Evolutionary conservation across 352 stramenopile species (phyloP).

Genomic region (Phytophthora litchii): DNA sequence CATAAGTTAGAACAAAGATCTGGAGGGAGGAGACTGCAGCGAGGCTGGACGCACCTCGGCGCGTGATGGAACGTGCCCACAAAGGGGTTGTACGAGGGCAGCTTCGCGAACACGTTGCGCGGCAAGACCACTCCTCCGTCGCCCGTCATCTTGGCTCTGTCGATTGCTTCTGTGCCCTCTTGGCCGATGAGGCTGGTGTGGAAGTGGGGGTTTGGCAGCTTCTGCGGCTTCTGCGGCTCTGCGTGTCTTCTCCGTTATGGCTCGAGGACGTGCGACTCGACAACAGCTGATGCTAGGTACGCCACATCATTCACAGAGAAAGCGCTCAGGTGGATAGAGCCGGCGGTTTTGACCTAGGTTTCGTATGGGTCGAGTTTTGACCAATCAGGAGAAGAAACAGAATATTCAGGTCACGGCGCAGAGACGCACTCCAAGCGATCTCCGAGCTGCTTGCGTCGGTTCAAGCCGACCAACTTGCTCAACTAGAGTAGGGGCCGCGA

Average conservation of each 20-base stretch:
- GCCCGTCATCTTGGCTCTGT: slow-evolving; percentile 32
- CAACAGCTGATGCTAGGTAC: slow-evolving; percentile 35
- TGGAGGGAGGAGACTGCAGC: background rate
- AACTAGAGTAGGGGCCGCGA: no score
- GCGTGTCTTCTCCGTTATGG: slow-evolving; percentile 34
- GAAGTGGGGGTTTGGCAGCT: slow-evolving; percentile 16
- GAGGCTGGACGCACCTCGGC: slow-evolving; percentile 58
- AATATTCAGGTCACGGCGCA: background rate
- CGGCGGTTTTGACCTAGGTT: slow-evolving; percentile 25
- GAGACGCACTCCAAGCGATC: background rate
- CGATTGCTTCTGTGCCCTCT: slow-evolving; percentile 7
- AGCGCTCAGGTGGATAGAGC: slow-evolving; percentile 25
- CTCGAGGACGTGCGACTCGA: slow-evolving; percentile 39
- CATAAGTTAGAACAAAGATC: slow-evolving; percentile 9
- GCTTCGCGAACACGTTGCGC: slow-evolving; percentile 80
- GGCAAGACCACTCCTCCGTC: slow-evolving; percentile 53
- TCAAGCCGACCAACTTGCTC: no score
- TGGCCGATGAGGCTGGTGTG: slow-evolving; percentile 14
- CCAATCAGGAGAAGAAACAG: slow-evolving; percentile 18
- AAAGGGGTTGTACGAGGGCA: slow-evolving; percentile 90
- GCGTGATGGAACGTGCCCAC: slow-evolving; percentile 91
- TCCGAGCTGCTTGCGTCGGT: no score
- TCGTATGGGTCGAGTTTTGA: slow-evolving; percentile 15
- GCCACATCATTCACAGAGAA: slow-evolving; percentile 35
- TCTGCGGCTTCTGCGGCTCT: slow-evolving; percentile 31